Evolutionary conservation across 805 yeast genomes (phyloP).

Genomic region (Nakazawaea ishiwadae): DNA sequence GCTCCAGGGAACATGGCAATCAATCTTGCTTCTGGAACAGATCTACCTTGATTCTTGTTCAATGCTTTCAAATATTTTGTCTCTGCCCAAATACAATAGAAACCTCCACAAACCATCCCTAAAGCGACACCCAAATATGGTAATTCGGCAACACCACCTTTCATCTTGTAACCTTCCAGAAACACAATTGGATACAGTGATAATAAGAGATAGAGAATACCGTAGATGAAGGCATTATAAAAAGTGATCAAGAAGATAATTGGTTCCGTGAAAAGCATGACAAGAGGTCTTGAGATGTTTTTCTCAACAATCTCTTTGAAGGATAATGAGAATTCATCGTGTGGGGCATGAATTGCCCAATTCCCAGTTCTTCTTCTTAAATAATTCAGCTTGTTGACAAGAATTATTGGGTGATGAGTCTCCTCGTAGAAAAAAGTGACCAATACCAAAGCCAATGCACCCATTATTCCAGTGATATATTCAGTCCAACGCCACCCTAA

Average conservation of each 20-base stretch:
- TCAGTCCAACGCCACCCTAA: constrained; percentile 85
- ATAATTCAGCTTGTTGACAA: constrained; percentile 55
- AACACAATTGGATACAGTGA: constrained; percentile 77
- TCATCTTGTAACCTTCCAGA: constrained; percentile 53
- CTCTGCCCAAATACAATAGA: constrained; percentile 50
- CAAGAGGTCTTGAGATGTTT: constrained; percentile 63
- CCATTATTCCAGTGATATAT: constrained; percentile 64
- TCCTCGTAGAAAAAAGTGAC: constrained; percentile 48
- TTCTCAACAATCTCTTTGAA: constrained; percentile 56
- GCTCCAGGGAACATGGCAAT: constrained; percentile 75
- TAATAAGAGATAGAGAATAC: constrained; percentile 67
- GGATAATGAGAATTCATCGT: constrained; percentile 56
- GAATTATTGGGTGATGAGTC: constrained; percentile 66
- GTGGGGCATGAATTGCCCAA: constrained; percentile 80
- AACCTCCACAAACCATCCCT: constrained; percentile 61
- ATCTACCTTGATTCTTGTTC: constrained; percentile 45
- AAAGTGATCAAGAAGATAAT: constrained; percentile 62
- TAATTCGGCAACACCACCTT: constrained; percentile 62
- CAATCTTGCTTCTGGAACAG: constrained; percentile 77
- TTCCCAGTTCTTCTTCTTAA: constrained; percentile 68
- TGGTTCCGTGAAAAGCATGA: constrained; percentile 67
- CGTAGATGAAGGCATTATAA: constrained; percentile 77
- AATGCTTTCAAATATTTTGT: constrained; percentile 43
- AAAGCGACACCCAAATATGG: constrained; percentile 76
- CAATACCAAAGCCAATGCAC: constrained; percentile 35